Conservation (phyloP, 2,329 filamentous ascomycete genomes). For the Pyrenophora teres region DNA sequence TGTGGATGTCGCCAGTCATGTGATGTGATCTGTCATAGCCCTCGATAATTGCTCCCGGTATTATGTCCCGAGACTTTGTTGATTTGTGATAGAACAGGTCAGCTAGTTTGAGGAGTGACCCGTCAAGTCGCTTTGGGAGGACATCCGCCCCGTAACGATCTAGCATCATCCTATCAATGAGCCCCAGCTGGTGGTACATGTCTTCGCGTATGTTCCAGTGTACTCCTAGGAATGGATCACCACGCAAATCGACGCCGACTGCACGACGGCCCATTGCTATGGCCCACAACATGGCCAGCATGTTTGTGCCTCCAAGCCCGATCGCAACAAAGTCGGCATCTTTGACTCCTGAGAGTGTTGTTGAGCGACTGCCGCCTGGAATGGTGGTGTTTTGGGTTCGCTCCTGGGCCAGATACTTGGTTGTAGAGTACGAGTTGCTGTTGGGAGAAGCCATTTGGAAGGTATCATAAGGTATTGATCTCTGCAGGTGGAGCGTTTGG, state of each 20-base stretch:
- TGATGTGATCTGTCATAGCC: conserved; percentile 17
- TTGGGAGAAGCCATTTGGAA: conserved; percentile 1
- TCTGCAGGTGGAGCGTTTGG: no score
- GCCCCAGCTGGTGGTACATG: conserved; percentile 23
- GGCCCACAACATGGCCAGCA: conserved; percentile 25
- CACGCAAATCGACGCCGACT: conserved; percentile 22
- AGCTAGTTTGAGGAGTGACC: conserved; percentile 17
- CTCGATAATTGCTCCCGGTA: conserved; percentile 21
- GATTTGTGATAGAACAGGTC: conserved; percentile 16
- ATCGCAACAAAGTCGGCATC: conserved; percentile 24
- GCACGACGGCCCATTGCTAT: conserved; percentile 19
- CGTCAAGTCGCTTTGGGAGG: conserved; percentile 17
- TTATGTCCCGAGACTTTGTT: conserved; percentile 14
- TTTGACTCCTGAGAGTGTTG: conserved; percentile 16
- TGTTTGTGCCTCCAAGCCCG: conserved; percentile 24
- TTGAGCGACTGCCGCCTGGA: conserved; percentile 6
- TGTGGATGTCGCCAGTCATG: conserved; percentile 16
- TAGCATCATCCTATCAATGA: conserved; percentile 26
- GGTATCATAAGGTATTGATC: not conserved
- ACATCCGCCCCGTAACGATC: conserved; percentile 17
- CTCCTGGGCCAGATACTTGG: conserved; percentile 11
- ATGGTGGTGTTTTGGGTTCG: conserved; percentile 4
- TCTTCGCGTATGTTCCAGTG: conserved; percentile 28
- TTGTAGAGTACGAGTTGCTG: conserved; percentile 2
- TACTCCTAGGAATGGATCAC: conserved; percentile 24